A percentile compares a stretch with the other conserved stretches of the same genome.
Evolutionary conservation across 1,284 basidiomycete species (phyloP).

Genomic region (Melampsora occidentalis): DNA sequence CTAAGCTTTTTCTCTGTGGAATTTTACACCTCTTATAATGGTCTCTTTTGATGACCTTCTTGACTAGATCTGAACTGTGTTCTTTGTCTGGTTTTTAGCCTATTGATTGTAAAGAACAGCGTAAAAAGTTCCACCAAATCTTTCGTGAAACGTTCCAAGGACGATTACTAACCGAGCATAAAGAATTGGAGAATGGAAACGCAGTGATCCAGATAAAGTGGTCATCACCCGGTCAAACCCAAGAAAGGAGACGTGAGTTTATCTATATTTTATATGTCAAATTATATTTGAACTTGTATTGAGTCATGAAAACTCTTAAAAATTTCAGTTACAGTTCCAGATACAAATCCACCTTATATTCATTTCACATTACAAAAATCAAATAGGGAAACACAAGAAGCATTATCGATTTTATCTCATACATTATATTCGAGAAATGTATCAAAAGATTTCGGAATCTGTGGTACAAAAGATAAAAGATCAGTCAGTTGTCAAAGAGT

Average conservation of each 20-base stretch:
- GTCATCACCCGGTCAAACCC: conserved; percentile 21
- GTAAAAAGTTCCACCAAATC: conserved; percentile 76
- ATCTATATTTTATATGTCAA: too few relatives aligned
- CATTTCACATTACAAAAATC: conserved; percentile 97
- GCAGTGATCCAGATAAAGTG: conserved; percentile 31
- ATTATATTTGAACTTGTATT: too few relatives aligned
- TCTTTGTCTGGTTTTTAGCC: conserved; percentile 59
- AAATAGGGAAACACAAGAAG: conserved; percentile 95
- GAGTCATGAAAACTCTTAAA: background rate
- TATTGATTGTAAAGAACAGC: conserved; percentile 73
- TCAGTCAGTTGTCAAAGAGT: conserved; percentile 93
- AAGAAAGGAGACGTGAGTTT: conserved; percentile 31
- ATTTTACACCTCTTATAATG: too few relatives aligned
- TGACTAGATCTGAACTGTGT: background rate
- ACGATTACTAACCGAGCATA: conserved; percentile 77
- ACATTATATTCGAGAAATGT: conserved; percentile 19
- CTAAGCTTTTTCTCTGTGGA: too few relatives aligned
- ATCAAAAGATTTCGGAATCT: conserved; percentile 74
- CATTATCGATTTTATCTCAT: conserved; percentile 65
- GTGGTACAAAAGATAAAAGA: conserved; percentile 97
- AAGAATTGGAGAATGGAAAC: conserved; percentile 46
- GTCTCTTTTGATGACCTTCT: background rate
- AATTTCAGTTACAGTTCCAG: conserved; percentile 13
- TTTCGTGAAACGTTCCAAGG: conserved; percentile 78
- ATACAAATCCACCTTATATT: conserved; percentile 65